A percentile compares a stretch with the other conserved stretches of the same genome.
phyloP scores from a whole-genome alignment of 345 rosid species.

The Mallotus nudiflorus region DNA sequence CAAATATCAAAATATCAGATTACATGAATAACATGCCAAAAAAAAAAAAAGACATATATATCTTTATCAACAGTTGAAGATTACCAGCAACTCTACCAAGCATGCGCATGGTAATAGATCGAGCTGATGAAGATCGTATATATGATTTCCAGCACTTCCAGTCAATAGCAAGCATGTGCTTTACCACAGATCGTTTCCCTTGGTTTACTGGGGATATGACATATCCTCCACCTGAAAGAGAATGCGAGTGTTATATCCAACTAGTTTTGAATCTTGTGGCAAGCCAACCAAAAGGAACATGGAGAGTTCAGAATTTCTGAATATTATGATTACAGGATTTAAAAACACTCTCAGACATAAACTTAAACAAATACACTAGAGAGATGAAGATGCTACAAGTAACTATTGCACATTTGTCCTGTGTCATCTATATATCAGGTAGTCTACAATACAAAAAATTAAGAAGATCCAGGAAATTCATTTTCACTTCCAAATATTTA shows the following conservation, averaged over 20 bases:
- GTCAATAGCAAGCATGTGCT: slow-evolving; percentile 97
- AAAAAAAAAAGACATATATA: slow-evolving; percentile 6
- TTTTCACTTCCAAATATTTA: slow-evolving; percentile 27
- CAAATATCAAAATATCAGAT: not conserved
- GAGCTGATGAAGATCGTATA: slow-evolving; percentile 60
- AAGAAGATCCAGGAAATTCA: slow-evolving; percentile 8
- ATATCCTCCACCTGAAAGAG: slow-evolving; percentile 85
- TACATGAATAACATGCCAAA: not conserved
- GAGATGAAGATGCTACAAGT: not conserved
- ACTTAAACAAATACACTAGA: not conserved
- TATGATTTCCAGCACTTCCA: slow-evolving; percentile 97
- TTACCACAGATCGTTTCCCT: slow-evolving; percentile 76
- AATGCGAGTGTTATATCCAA: slow-evolving; percentile 18
- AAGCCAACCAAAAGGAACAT: no score
- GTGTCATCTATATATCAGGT: not conserved
- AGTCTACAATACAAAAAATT: not conserved
- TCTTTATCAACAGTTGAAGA: slow-evolving; percentile 21
- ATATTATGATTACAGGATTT: not conserved
- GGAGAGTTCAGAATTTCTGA: not conserved
- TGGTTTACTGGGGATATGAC: slow-evolving; percentile 75
- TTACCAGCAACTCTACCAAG: slow-evolving; percentile 89
- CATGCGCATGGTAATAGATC: slow-evolving; percentile 80
- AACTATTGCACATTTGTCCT: not conserved
- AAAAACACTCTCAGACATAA: not conserved
- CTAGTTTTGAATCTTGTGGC: not conserved